A percentile compares a stretch with the other conserved stretches of the same genome.
These are phyloP conservation scores for Nakaseomyces nivariensis DNA, from an alignment of 1,139 yeast genomes.

Conservation along the genomic window DNA sequence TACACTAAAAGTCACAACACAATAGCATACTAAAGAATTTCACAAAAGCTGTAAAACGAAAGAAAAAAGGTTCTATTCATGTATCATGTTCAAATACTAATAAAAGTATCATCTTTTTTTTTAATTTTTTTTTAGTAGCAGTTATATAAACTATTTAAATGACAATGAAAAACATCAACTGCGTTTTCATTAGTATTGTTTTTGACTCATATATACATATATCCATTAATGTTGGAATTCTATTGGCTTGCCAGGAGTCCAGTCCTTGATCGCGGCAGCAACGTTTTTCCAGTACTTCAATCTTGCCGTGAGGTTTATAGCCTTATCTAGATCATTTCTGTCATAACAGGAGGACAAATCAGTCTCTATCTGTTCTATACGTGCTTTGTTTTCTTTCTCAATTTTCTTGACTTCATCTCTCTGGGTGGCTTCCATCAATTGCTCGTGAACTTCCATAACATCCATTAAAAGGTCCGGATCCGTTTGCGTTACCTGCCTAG, in stretches of 20 bases:
- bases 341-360: constrained; percentile 30
- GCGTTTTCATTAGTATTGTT: too few relatives aligned
- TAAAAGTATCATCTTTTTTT: too few relatives aligned
- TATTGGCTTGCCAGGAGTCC: constrained; percentile 66
- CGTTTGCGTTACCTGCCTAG: constrained; percentile 24
- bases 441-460: constrained; percentile 74
- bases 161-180: too few relatives aligned
- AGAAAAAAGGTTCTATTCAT: neutral
- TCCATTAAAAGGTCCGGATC: constrained; percentile 59
- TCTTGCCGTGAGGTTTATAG: constrained; percentile 58
- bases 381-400: constrained; percentile 43
- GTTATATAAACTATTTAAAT: too few relatives aligned
- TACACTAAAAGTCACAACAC: neutral
- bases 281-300: constrained; percentile 82
- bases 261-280: constrained; percentile 60
- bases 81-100: neutral
- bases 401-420: constrained; percentile 49
- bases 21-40: neutral
- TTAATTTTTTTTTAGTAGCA: too few relatives aligned
- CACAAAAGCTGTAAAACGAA: neutral
- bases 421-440: constrained; percentile 51
- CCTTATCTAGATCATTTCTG: constrained; percentile 33
- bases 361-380: constrained; percentile 38
- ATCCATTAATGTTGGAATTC: constrained; percentile 44
- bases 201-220: too few relatives aligned